Base-by-base conservation (phyloP, 192 early-diverging fungal species). In the Linderina pennispora region DNA sequence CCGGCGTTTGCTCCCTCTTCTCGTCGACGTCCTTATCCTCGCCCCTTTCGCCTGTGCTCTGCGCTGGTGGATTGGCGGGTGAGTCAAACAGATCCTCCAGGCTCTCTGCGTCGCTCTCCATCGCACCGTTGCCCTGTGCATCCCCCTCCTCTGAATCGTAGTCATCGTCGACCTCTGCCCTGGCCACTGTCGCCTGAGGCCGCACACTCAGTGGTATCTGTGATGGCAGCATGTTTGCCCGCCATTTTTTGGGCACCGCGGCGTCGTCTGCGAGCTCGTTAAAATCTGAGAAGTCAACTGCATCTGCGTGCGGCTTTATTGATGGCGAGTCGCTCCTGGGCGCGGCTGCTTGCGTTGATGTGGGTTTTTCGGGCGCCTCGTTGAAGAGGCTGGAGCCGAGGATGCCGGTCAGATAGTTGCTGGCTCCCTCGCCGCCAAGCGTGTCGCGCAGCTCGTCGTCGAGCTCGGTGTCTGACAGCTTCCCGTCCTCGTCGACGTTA, bases 401-500 rank as follows among this genome's bases (percentile, higher is more conserved):
- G 3, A 74, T 36, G 2, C 53, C 34, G 2, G 54, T 48, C 34
- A 74, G 28, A 31, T 65, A 62, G 28, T 40, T 39, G 25, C 48
- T 43, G 8, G 55, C 36, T 0, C 58, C 60, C n/a, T 63, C 61
- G 21, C 53, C 61, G n/a, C 59, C 67, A 4, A 75, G 50, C 3
- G 73, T 69, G 34, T 62, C 50, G 40, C 55, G 50, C 7, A 75
- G 57, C 50, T 75, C 80, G 58, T 74, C 49, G 37, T 73, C 74
- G 4, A 84, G 67, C 45, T 73, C 75, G 23, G 37, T 62, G 45
- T 83, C 76, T 10, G 91, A 87, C 8, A 92, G 65, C 32, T 80
- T 76, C 35, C 91, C 91, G 32, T 82, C 76, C 45, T 89, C 84
- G 71, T 92, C 91, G 13, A 94, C 84, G 66, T 94, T 94, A 28